These are phyloP conservation scores for Gyrodon tennesseensis DNA, from an alignment of 1,284 basidiomycete genomes.

Conservation along the genomic window DNA sequence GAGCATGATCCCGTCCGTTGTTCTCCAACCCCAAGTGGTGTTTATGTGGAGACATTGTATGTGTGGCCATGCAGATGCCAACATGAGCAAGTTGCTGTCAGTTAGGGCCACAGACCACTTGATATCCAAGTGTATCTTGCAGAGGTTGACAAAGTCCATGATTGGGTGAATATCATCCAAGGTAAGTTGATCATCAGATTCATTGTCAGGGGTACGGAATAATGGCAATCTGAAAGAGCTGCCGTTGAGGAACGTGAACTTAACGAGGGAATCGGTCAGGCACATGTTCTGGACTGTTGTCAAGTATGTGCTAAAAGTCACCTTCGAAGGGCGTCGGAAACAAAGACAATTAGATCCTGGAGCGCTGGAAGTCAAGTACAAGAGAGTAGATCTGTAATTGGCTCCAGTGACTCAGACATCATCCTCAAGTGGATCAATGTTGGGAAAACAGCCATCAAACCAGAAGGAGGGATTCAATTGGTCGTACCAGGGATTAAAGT, in stretches of 20 bases:
- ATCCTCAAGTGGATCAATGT: background rate
- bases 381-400: background rate
- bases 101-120: conserved; percentile 4
- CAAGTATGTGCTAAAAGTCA: background rate
- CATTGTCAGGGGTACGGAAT: too few relatives aligned
- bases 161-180: conserved; percentile 6
- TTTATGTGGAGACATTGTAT: conserved; percentile 4
- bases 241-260: background rate
- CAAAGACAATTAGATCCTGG: background rate
- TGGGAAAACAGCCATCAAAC: background rate
- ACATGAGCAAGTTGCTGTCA: conserved; percentile 5
- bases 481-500: background rate
- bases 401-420: background rate
- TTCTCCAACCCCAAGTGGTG: conserved; percentile 10
- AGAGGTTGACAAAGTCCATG: conserved; percentile 8
- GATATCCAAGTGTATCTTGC: background rate
- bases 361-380: conserved; percentile 6
- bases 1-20: conserved; percentile 7
- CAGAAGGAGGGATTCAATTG: background rate
- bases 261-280: background rate
- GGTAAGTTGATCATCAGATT: background rate
- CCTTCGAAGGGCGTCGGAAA: conserved; percentile 2
- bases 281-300: background rate
- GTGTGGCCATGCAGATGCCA: conserved; percentile 11
- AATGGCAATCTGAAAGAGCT: background rate